Evolutionary conservation across 495 filamentous ascomycete species (phyloP), one percentile per base, ranked within the genome.

Genomic region (Lophiotrema nucula): DNA sequence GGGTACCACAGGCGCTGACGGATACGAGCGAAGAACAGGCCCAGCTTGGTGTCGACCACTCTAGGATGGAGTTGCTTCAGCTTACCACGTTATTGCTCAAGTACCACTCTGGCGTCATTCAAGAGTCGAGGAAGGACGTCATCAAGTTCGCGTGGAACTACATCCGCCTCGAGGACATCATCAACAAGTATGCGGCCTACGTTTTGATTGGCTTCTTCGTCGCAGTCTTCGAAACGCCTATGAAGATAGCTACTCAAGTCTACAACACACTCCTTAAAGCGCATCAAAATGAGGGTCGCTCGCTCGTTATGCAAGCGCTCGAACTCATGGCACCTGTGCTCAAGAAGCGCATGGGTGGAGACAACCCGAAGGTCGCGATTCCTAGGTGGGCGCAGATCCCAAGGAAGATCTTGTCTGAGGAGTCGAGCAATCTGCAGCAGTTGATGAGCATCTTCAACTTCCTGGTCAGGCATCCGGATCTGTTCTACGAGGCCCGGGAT

Each of bases 91-190:
- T 99, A 74, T 77, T 99, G 26, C 85, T 99, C 69, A 97, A 97
- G 64, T 95, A 97, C 59, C 90, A 97, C 58, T 80, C 88, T 56
- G 79, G 80, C 23, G 85, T 91, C 21, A 78, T 97, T 8, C 83
- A 90, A 47, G 92, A 97, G 66, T 88, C 89, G 4, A 88, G 95
- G 19, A 99, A 97, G 71, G 95, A 99, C 58, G 89, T 99, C 56
- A 97, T 99, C 66, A 97, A 96, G 71, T 97, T 97, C 70, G 91
- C 90, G 3, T 99, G 95, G 95, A 97, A 91, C 24, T 97, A 93
- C 68, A 97, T 97, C 54, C 85, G 89, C 16, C 83, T 99, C 21
- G 95, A 99, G 69, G 95, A 99, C 70, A 88, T 95, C 58, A 96
- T 99, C 77, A 97, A 97, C 76, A 99, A 99, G 68, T 91, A 97